A percentile compares a stretch with the other conserved stretches of the same genome.
These are phyloP conservation scores for Hyaloscypha bicolor DNA, from an alignment of 495 filamentous ascomycete genomes.

Conservation along the genomic window DNA sequence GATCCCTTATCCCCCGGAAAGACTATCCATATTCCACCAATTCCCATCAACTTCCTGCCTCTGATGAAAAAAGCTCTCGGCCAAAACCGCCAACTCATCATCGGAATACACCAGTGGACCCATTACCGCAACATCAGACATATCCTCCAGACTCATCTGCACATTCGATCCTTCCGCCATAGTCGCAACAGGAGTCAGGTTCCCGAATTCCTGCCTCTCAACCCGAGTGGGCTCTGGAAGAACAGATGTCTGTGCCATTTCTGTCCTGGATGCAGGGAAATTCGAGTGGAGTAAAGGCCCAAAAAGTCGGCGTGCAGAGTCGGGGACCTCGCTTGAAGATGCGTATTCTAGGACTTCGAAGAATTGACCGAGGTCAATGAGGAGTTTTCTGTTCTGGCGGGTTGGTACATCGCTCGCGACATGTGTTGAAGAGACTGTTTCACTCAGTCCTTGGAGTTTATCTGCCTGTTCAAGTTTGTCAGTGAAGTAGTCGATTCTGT, in stretches of 20 bases:
- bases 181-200: conserved; percentile 32
- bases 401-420: conserved; percentile 39
- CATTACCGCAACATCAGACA: neutral
- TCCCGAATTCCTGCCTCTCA: conserved; percentile 34
- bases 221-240: conserved; percentile 49
- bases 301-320: conserved; percentile 45
- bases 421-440: conserved; percentile 49
- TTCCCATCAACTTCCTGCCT: conserved; percentile 47
- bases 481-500: neutral
- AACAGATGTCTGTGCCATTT: conserved; percentile 49
- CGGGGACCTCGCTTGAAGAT: conserved; percentile 43
- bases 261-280: conserved; percentile 31
- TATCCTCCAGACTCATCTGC: conserved; percentile 1
- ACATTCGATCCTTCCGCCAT: neutral
- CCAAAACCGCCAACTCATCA: conserved; percentile 51
- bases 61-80: conserved; percentile 52
- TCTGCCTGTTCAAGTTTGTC: conserved; percentile 37
- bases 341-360: conserved; percentile 55
- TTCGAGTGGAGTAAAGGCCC: conserved; percentile 43
- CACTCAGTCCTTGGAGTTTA: conserved; percentile 44
- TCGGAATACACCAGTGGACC: conserved; percentile 40
- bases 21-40: conserved; percentile 37
- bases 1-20: neutral
- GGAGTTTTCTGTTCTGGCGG: conserved; percentile 45
- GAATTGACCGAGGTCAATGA: conserved; percentile 52